These are phyloP conservation scores for Lomentospora prolificans DNA, from an alignment of 2,329 filamentous ascomycete genomes.

Conservation along the genomic window DNA sequence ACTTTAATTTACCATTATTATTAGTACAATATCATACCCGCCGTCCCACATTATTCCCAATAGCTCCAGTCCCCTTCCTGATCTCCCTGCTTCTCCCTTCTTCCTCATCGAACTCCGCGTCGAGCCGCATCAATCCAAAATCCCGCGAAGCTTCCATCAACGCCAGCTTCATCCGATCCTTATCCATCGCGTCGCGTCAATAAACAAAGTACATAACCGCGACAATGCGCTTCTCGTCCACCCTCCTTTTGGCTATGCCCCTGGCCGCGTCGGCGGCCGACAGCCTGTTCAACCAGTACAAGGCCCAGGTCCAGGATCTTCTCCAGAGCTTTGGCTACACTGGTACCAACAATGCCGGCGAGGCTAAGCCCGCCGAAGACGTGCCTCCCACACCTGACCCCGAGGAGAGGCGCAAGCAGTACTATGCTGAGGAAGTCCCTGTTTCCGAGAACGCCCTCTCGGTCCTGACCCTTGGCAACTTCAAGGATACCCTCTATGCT, in stretches of 20 bases:
- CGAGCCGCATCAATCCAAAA: constrained; percentile 1
- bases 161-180: neutral
- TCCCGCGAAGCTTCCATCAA: neutral
- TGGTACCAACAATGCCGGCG: neutral
- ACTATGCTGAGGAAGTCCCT: constrained; percentile 35
- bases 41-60: neutral
- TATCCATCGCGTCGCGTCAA: constrained; percentile 2
- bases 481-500: constrained; percentile 57
- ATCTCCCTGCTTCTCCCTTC: neutral
- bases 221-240: constrained; percentile 49
- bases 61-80: neutral
- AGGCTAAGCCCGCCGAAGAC: constrained; percentile 5
- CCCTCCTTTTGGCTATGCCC: constrained; percentile 44
- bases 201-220: neutral
- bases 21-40: neutral
- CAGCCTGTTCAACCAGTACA: constrained; percentile 42
- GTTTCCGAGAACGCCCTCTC: constrained; percentile 24
- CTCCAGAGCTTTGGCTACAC: constrained; percentile 48
- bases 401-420: constrained; percentile 34
- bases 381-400: constrained; percentile 17
- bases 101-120: neutral
- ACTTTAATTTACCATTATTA: constrained; percentile 2
- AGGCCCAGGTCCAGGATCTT: constrained; percentile 54
- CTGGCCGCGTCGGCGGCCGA: constrained; percentile 41
- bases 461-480: constrained; percentile 56